phyloP scores from a whole-genome alignment of 2,329 filamentous ascomycete genomes.

The Fusarium sororula region DNA sequence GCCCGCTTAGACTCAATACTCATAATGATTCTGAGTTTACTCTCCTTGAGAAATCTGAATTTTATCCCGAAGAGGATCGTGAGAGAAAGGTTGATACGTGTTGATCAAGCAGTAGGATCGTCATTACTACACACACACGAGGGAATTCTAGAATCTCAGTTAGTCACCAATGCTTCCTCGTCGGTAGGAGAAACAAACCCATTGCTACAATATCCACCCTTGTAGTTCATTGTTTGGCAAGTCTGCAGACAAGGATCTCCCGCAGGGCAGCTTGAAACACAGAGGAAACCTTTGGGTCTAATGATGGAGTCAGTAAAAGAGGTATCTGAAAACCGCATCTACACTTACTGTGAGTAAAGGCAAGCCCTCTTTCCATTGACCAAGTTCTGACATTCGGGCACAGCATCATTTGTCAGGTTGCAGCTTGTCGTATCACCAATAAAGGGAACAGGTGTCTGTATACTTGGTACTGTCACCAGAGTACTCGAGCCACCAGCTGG shows the following conservation, averaged over 20 bases:
- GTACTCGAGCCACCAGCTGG: neutral
- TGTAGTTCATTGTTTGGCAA: neutral
- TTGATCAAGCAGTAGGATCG: neutral
- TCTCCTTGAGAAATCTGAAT: too few relatives aligned
- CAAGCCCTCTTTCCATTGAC: neutral
- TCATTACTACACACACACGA: neutral
- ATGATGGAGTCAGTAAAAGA: fast-evolving
- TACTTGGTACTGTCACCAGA: neutral
- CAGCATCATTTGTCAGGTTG: neutral
- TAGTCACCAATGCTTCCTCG: neutral
- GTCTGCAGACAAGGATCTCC: neutral
- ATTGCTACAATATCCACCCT: neutral
- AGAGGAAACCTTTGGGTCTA: fast-evolving
- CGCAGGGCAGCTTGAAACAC: fast-evolving
- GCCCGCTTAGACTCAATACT: too few relatives aligned
- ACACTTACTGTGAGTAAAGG: neutral
- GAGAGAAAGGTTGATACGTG: too few relatives aligned
- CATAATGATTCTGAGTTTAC: too few relatives aligned
- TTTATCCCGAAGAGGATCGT: too few relatives aligned
- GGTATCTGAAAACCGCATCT: fast-evolving
- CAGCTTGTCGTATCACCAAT: neutral
- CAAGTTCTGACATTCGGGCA: neutral
- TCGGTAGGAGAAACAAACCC: neutral
- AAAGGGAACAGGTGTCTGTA: neutral
- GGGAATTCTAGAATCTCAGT: neutral